Evolutionary conservation across 495 filamentous ascomycete genomes (phyloP).

Genomic region (Physcia stellaris): DNA sequence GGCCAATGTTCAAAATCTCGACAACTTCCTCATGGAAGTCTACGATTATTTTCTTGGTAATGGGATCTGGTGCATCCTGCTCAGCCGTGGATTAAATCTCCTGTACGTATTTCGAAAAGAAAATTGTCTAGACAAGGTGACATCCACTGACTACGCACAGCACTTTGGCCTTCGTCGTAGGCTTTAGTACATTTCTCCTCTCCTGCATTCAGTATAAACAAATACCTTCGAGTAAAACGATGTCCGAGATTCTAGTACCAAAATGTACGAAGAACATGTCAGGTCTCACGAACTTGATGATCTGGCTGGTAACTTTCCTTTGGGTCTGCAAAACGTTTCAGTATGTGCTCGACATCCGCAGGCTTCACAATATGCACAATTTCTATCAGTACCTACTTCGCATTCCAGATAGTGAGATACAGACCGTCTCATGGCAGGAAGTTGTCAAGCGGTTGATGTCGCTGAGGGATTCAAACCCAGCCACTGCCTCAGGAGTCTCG

Average conservation of each 20-base stretch:
- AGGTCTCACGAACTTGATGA: conserved; percentile 54
- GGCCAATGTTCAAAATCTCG: conserved; percentile 85
- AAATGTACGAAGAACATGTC: conserved; percentile 85
- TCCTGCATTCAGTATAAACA: conserved; percentile 76
- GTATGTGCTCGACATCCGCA: conserved; percentile 59
- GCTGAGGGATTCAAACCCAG: conserved; percentile 72
- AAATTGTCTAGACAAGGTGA: neutral
- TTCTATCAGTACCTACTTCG: conserved; percentile 80
- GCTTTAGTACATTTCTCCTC: conserved; percentile 71
- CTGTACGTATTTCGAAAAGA: conserved; percentile 39
- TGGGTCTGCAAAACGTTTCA: conserved; percentile 70
- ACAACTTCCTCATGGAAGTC: conserved; percentile 80
- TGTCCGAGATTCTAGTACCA: conserved; percentile 65
- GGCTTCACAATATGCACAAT: conserved; percentile 66
- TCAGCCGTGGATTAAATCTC: conserved; percentile 55
- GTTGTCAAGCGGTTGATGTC: conserved; percentile 81
- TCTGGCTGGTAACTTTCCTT: conserved; percentile 83
- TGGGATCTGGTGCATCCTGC: conserved; percentile 80
- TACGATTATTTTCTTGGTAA: conserved; percentile 79
- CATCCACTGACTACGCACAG: conserved; percentile 22
- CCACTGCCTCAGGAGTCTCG: conserved; percentile 56
- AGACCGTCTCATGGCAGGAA: conserved; percentile 93
- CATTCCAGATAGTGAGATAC: conserved; percentile 83
- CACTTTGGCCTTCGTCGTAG: conserved; percentile 64
- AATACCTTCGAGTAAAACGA: conserved; percentile 57